Conservation (phyloP, 306 rosid genomes). For the Spatholobus suberectus region DNA sequence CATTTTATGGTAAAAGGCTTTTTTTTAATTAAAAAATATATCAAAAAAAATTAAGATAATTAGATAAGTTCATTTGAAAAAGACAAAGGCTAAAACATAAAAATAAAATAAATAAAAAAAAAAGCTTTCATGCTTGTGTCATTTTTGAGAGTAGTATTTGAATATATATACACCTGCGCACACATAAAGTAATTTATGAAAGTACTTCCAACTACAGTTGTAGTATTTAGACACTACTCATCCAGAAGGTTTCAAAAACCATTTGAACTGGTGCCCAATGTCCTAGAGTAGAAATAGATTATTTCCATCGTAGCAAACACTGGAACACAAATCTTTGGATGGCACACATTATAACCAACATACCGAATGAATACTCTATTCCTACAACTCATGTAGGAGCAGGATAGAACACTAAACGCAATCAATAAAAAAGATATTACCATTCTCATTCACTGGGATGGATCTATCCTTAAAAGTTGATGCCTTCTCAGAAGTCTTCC, state of each 20-base stretch:
- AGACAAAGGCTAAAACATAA: neutral
- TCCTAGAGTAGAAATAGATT: neutral
- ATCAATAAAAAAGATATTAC: constrained; percentile 50
- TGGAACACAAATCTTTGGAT: neutral
- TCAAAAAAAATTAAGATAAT: neutral
- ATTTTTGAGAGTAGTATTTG: neutral
- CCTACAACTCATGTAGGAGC: neutral
- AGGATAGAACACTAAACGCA: constrained; percentile 16
- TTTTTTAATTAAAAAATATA: neutral
- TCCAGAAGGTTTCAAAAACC: constrained; percentile 1
- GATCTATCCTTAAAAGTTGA: constrained; percentile 58
- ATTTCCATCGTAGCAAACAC: neutral
- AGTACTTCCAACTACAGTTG: neutral
- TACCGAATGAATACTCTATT: neutral
- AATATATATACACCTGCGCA: neutral
- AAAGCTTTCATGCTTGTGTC: neutral
- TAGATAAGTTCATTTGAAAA: neutral
- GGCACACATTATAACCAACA: neutral
- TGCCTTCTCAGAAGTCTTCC: constrained; percentile 63
- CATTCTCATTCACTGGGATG: constrained; percentile 60
- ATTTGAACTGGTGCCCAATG: neutral
- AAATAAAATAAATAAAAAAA: neutral
- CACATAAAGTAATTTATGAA: neutral
- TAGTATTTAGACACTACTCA: neutral
- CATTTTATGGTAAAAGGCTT: neutral